Conservation (phyloP, 2,329 filamentous ascomycete genomes). For the Penicillium sp. region DNA sequence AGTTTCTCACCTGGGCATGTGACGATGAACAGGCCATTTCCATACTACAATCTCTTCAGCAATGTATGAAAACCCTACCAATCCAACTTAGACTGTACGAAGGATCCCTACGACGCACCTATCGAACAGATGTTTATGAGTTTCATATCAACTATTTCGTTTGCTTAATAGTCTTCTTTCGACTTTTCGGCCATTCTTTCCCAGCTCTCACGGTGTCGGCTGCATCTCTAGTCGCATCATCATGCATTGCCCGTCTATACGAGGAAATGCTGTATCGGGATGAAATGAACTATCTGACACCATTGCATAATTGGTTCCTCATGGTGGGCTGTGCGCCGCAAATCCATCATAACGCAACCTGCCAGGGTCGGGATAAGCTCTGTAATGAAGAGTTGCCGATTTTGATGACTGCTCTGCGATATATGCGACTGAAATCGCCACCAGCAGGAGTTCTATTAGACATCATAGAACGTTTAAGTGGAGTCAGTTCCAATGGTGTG, state of each 20-base stretch:
- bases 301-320: slow-evolving; percentile 17
- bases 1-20: not conserved
- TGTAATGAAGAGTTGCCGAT: slow-evolving; percentile 6
- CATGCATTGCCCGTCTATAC: slow-evolving; percentile 18
- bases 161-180: slow-evolving; percentile 11
- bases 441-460: slow-evolving; percentile 3
- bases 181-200: slow-evolving; percentile 3
- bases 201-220: not conserved
- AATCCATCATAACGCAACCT: slow-evolving; percentile 23
- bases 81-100: not conserved
- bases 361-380: not conserved
- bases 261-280: slow-evolving; percentile 16
- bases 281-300: slow-evolving; percentile 18
- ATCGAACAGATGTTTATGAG: slow-evolving; percentile 2
- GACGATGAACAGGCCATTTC: not conserved
- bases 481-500: not conserved
- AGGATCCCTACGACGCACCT: not conserved
- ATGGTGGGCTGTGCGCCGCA: slow-evolving; percentile 14
- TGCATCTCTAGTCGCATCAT: slow-evolving; percentile 14
- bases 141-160: slow-evolving; percentile 11
- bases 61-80: slow-evolving; percentile 3
- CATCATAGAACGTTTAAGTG: slow-evolving; percentile 5
- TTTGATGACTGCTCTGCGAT: not conserved
- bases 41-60: slow-evolving; percentile 2
- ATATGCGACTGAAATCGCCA: slow-evolving; percentile 6